Base-by-base conservation (phyloP, 495 filamentous ascomycete species). In the Tuber calosporum region DNA sequence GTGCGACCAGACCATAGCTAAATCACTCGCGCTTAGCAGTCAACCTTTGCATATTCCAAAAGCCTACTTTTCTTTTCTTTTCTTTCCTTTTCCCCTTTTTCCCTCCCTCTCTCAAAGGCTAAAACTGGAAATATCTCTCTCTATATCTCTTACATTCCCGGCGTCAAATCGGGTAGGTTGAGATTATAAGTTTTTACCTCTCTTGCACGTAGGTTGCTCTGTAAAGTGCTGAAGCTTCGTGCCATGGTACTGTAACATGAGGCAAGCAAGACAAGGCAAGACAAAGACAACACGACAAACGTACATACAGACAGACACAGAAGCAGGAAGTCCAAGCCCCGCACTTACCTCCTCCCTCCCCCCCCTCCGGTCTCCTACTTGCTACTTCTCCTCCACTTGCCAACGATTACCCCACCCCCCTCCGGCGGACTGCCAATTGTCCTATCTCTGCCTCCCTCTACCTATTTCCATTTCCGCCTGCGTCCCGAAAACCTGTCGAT, bases 1-100 rank as follows among this genome's bases (percentile, higher is more conserved):
- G 26, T 30, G 26, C 53, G 53, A 34, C 53, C 26, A 34, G 30
- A 62, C n/a, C 13, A n/a, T 26, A 26, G 22, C 45, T 7, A 48
- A 58, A 58, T 58, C 6, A 34, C 26, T 62, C 34, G 53, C 53
- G 30, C 34, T 62, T 30, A 0, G 26, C 13, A 17, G 53, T 62
- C 53, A 62, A 30, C 11, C 30, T 62, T 62, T 34, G 30, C n/a
- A 62, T 62, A 62, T 62, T 62, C 53, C 53, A 62, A 62, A 53
- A 62, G 13, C 26, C 26, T 5, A 11, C 26, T 34, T 13, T 34
- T 34, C 6, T 34, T 62, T 62, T 6, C 0, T 15, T 5, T 17
- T 13, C 0, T 34, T 17, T 62, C n/a, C 9, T 53, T 6, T n/a
- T n/a, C 6, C 22, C 6, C 22, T 9, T n/a, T n/a, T n/a, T n/a